Evolutionary conservation across 2,329 filamentous ascomycete genomes (phyloP).

Genomic region (Fusarium xylarioides): DNA sequence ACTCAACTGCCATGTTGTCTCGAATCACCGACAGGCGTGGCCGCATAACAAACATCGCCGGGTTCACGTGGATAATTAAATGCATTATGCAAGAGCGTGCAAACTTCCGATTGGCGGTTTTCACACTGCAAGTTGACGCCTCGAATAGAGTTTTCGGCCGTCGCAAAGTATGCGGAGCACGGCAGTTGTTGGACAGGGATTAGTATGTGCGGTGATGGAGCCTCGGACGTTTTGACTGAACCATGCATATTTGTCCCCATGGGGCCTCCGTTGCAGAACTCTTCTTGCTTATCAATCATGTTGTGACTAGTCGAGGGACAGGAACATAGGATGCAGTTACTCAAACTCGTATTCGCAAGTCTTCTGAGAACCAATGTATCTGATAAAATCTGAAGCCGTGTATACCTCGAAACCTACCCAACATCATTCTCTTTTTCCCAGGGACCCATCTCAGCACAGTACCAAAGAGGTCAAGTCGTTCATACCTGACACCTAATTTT

Average conservation of each 20-base stretch:
- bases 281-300: background rate
- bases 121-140: too few relatives aligned
- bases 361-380: background rate
- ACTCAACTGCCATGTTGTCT: background rate
- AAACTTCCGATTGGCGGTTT: background rate
- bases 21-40: background rate
- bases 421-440: background rate
- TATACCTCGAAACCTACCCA: background rate
- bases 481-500: too few relatives aligned
- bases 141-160: background rate
- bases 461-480: background rate
- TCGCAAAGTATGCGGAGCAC: background rate
- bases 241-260: background rate
- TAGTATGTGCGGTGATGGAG: background rate
- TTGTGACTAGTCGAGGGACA: background rate
- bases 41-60: too few relatives aligned
- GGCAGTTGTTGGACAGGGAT: background rate
- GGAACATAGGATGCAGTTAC: background rate
- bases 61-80: too few relatives aligned
- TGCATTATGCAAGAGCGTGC: background rate
- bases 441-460: background rate
- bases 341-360: too few relatives aligned
- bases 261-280: background rate
- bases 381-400: background rate
- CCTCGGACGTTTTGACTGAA: background rate